These are phyloP conservation scores for Poronia punctata DNA, from an alignment of 495 filamentous ascomycete genomes.

Conservation along the genomic window DNA sequence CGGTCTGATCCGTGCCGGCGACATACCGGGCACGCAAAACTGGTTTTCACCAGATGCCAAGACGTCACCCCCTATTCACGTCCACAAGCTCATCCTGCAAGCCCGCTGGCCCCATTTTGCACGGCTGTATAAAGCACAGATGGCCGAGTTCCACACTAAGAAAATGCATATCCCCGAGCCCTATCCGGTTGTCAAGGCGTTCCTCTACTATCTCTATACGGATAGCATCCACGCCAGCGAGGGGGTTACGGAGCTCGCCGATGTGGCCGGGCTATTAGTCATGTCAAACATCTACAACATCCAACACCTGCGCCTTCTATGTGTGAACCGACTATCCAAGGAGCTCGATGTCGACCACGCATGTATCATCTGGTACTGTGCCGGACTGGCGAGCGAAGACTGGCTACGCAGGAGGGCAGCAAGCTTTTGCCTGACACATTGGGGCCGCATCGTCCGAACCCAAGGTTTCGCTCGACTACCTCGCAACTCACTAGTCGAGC, in stretches of 20 bases:
- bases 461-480: slow-evolving; percentile 75
- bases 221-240: slow-evolving; percentile 70
- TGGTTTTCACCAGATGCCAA: slow-evolving; percentile 56
- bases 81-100: slow-evolving; percentile 86
- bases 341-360: slow-evolving; percentile 93
- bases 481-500: slow-evolving; percentile 69
- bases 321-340: slow-evolving; percentile 75
- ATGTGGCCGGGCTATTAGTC: slow-evolving; percentile 92
- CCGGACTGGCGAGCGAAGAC: slow-evolving; percentile 80
- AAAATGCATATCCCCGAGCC: slow-evolving; percentile 97
- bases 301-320: slow-evolving; percentile 80
- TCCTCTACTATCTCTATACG: slow-evolving; percentile 93
- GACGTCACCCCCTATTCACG: slow-evolving; percentile 83
- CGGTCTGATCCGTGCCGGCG: slow-evolving; percentile 32
- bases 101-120: slow-evolving; percentile 96
- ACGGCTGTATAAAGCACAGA: slow-evolving; percentile 81
- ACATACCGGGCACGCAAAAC: slow-evolving; percentile 42
- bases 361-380: slow-evolving; percentile 92
- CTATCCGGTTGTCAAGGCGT: slow-evolving; percentile 88
- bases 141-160: slow-evolving; percentile 93
- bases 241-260: slow-evolving; percentile 57
- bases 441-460: slow-evolving; percentile 90
- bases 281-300: slow-evolving; percentile 98
- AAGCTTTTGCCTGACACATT: slow-evolving; percentile 81
- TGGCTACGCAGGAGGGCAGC: slow-evolving; percentile 86